These are phyloP conservation scores for Penicillium sp. DNA, from an alignment of 2,329 filamentous ascomycete genomes.

Conservation along the genomic window DNA sequence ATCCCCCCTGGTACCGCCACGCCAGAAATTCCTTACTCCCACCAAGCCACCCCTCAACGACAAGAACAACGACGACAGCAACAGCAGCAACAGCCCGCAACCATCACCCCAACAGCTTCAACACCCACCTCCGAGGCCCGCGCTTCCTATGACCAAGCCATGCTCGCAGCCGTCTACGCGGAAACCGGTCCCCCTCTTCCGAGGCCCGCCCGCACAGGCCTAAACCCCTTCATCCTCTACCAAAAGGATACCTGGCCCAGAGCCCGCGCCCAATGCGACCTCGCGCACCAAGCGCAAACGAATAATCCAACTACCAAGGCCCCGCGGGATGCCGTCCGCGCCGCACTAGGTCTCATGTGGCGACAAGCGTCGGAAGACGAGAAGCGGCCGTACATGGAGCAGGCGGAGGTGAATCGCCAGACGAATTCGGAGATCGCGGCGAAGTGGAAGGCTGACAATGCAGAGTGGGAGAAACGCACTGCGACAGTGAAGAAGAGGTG, in stretches of 20 bases:
- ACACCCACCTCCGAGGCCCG: conserved; percentile 33
- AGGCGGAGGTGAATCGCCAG: conserved; percentile 72
- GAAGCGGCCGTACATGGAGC: conserved; percentile 77
- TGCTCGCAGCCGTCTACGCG: conserved; percentile 60
- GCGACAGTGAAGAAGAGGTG: conserved; percentile 47
- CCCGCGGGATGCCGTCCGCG: conserved; percentile 74
- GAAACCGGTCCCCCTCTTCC: conserved; percentile 76
- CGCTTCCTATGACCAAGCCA: conserved; percentile 61
- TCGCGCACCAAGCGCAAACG: conserved; percentile 67
- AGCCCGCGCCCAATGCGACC: conserved; percentile 70
- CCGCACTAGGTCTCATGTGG: conserved; percentile 90
- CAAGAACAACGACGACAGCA: neutral
- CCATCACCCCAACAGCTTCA: conserved; percentile 21
- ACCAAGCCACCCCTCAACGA: conserved; percentile 9
- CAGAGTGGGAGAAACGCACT: conserved; percentile 50
- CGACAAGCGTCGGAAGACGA: conserved; percentile 72
- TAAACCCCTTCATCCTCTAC: conserved; percentile 88
- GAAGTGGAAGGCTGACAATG: conserved; percentile 74
- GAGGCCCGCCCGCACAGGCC: conserved; percentile 72
- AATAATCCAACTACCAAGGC: conserved; percentile 71
- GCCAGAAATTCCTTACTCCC: conserved; percentile 9
- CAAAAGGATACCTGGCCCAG: conserved; percentile 74
- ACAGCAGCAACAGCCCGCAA: neutral
- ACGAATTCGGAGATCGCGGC: conserved; percentile 66
- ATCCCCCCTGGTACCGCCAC: conserved; percentile 18